Percentiles rank a stretch among this genome's conserved stretches.
Evolutionary conservation across 148 eudicot species (phyloP).

Genomic region (Nepenthes gracilis): DNA sequence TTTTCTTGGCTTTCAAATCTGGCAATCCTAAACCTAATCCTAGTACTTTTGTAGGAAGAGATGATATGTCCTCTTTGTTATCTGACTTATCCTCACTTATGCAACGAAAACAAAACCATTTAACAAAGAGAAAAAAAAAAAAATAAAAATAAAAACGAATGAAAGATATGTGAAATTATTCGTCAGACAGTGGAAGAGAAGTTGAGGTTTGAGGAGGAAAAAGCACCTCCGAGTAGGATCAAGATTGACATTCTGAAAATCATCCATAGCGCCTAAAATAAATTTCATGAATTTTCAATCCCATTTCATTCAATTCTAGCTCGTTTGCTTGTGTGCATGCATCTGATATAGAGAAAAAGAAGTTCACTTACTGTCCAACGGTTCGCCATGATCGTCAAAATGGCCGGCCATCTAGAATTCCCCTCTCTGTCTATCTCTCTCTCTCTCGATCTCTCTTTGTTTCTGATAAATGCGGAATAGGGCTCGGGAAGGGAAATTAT

Average conservation of each 20-base stretch:
- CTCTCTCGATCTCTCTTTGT: no score
- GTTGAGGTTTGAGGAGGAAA: slow-evolving; percentile 1
- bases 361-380: slow-evolving; percentile 55
- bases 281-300: background rate
- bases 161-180: no score
- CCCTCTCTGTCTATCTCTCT: no score
- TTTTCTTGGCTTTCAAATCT: slow-evolving; percentile 68
- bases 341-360: background rate
- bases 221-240: slow-evolving; percentile 43
- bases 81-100: slow-evolving; percentile 35
- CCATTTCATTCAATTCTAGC: background rate
- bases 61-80: slow-evolving; percentile 24
- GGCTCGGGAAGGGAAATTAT: no score
- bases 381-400: slow-evolving; percentile 64
- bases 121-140: background rate
- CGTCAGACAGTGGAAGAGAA: no score
- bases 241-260: slow-evolving; percentile 75
- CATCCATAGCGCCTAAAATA: slow-evolving; percentile 90
- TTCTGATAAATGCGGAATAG: no score
- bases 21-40: slow-evolving; percentile 95
- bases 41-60: slow-evolving; percentile 43
- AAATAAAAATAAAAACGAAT: no score
- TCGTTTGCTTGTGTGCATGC: no score
- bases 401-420: slow-evolving; percentile 38
- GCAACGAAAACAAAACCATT: background rate